Evolutionary conservation across 306 rosid genomes (phyloP).

Genomic region (Acacia melanoxylon): DNA sequence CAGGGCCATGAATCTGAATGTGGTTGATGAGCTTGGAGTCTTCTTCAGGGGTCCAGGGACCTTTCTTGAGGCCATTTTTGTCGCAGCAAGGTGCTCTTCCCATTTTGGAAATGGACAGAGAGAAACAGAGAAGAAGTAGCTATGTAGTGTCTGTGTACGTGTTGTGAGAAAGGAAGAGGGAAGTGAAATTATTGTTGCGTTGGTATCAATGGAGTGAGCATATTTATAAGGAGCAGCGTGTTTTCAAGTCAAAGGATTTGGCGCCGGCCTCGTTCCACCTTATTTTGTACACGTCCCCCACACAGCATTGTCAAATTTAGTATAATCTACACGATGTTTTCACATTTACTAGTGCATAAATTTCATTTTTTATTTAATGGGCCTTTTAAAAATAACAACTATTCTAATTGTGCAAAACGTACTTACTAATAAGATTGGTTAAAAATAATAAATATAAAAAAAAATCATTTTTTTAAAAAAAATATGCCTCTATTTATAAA

Average conservation of each 20-base stretch:
- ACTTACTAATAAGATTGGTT: too few relatives aligned
- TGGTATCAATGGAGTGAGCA: conserved; percentile 11
- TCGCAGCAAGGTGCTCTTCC: conserved; percentile 92
- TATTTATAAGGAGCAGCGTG: conserved; percentile 33
- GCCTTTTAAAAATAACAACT: too few relatives aligned
- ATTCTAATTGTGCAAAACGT: accelerated
- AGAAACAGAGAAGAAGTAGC: not conserved
- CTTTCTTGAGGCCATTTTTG: conserved; percentile 74
- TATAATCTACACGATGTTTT: too few relatives aligned
- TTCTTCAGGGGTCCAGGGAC: conserved; percentile 91
- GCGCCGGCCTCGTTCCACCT: conserved; percentile 75
- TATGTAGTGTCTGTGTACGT: not conserved
- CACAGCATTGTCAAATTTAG: not conserved
- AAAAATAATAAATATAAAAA: too few relatives aligned
- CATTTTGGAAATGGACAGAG: conserved; percentile 36
- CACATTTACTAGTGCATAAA: not conserved
- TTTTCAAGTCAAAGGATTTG: conserved; percentile 76
- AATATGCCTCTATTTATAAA: too few relatives aligned
- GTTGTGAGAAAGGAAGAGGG: conserved; percentile 17
- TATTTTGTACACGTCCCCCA: not conserved
- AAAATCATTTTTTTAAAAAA: too few relatives aligned
- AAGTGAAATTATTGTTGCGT: not conserved
- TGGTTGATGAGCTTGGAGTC: conserved; percentile 54
- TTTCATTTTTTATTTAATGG: too few relatives aligned
- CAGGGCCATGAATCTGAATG: conserved; percentile 65